Conservation (phyloP, 306 rosid species). For the Cotoneaster glaucophyllus region DNA sequence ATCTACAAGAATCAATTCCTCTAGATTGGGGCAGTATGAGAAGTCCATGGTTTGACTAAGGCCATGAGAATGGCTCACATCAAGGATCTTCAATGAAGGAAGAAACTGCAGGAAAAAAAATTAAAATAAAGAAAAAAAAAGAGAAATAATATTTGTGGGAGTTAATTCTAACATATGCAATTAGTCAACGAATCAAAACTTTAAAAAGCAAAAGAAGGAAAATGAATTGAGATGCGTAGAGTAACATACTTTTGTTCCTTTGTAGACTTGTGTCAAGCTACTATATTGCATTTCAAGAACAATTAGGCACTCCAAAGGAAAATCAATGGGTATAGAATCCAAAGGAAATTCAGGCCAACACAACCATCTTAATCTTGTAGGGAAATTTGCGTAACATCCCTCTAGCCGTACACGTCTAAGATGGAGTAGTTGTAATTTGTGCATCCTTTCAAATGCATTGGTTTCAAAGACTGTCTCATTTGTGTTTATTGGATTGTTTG, state of each 20-base stretch:
- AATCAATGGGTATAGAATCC: conserved; percentile 1
- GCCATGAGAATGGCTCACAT: conserved; percentile 7
- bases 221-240: not conserved
- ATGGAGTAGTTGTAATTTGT: not conserved
- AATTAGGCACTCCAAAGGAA: not conserved
- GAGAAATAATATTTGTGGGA: not conserved
- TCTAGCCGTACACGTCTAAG: not conserved
- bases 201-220: not conserved
- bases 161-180: not conserved
- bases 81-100: conserved; percentile 3
- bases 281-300: conserved; percentile 9
- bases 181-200: not conserved
- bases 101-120: not conserved
- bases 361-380: not conserved
- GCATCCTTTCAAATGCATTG: not conserved
- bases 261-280: not conserved
- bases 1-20: not conserved
- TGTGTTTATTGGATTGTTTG: not conserved
- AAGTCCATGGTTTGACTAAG: not conserved
- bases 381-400: not conserved
- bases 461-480: not conserved
- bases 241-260: not conserved
- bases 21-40: not conserved
- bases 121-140: not conserved
- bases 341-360: conserved; percentile 5